phyloP scores from a whole-genome alignment of 148 eudicot genomes.

The Silene conica region DNA sequence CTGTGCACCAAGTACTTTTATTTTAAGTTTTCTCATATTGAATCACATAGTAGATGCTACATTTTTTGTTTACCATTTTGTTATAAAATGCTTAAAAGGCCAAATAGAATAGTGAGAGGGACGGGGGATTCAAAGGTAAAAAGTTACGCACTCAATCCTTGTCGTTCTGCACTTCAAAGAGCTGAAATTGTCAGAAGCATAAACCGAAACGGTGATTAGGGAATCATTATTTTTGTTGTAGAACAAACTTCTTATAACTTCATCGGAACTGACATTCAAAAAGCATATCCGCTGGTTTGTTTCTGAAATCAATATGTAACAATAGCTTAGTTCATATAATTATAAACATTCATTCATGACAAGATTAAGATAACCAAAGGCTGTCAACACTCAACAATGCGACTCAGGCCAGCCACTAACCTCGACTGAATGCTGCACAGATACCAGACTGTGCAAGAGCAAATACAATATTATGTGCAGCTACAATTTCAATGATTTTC shows the following conservation, averaged over 20 bases:
- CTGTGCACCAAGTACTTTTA: not conserved
- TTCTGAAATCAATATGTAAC: slow-evolving; percentile 51
- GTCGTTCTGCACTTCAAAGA: slow-evolving; percentile 97
- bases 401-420: slow-evolving; percentile 26
- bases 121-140: not conserved
- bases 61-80: not conserved
- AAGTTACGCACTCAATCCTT: slow-evolving; percentile 72
- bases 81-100: not conserved
- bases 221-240: slow-evolving; percentile 97
- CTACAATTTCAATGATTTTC: slow-evolving; percentile 87
- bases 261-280: slow-evolving; percentile 79
- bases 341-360: not conserved
- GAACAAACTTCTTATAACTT: slow-evolving; percentile 94
- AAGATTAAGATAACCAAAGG: not conserved
- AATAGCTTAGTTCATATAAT: slow-evolving; percentile 3
- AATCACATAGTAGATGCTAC: not conserved
- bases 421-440: slow-evolving; percentile 98
- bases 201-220: slow-evolving; percentile 92
- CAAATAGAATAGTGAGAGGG: not conserved
- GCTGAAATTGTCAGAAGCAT: slow-evolving; percentile 90
- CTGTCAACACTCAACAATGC: not conserved
- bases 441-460: slow-evolving; percentile 95
- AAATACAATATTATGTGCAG: slow-evolving; percentile 93
- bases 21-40: too few relatives aligned
- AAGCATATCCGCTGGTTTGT: slow-evolving; percentile 90